A percentile compares a stretch with the other conserved stretches of the same genome.
Conservation (phyloP, 2,329 filamentous ascomycete genomes). For the Alternaria sp. region DNA sequence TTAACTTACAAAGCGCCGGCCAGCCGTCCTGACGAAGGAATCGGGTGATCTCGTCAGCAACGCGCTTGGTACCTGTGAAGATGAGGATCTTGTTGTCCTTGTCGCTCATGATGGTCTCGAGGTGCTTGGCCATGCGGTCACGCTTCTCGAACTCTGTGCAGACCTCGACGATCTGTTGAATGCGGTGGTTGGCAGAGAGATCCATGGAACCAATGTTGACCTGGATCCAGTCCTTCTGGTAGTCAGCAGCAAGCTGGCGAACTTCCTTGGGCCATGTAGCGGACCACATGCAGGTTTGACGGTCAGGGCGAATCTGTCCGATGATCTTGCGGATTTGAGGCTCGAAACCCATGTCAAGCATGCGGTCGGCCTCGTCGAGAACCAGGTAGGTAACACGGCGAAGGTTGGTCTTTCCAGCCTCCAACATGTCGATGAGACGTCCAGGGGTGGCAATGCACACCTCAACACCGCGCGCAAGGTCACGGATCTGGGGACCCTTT, state of each 20-base stretch:
- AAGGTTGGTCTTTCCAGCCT: slow-evolving; percentile 96
- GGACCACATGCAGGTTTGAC: slow-evolving; percentile 99
- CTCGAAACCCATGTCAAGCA: slow-evolving; percentile 99
- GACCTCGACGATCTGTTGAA: slow-evolving; percentile 97
- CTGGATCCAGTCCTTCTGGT: slow-evolving; percentile 95
- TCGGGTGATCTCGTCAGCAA: slow-evolving; percentile 96
- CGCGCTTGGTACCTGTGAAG: slow-evolving; percentile 85
- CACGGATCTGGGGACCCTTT: slow-evolving; percentile 95
- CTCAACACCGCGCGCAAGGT: slow-evolving; percentile 92
- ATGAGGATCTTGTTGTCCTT: slow-evolving; percentile 94
- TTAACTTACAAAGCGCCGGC: slow-evolving; percentile 86
- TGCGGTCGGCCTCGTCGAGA: slow-evolving; percentile 97
- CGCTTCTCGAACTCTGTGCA: slow-evolving; percentile 97
- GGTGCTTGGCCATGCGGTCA: slow-evolving; percentile 94
- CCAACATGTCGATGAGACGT: slow-evolving; percentile 97
- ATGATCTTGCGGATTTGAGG: slow-evolving; percentile 99
- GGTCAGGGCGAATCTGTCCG: slow-evolving; percentile 93
- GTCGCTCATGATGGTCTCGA: slow-evolving; percentile 97
- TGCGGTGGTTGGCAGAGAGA: slow-evolving; percentile 94
- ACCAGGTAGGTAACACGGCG: slow-evolving; percentile 97
- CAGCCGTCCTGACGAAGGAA: slow-evolving; percentile 98
- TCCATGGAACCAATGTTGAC: slow-evolving; percentile 98
- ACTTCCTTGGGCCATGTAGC: slow-evolving; percentile 99
- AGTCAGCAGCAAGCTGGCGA: slow-evolving; percentile 86
- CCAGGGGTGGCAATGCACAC: slow-evolving; percentile 98